Conservation (phyloP, 116 monocot genomes). For the Papilionanthe hybrid region DNA sequence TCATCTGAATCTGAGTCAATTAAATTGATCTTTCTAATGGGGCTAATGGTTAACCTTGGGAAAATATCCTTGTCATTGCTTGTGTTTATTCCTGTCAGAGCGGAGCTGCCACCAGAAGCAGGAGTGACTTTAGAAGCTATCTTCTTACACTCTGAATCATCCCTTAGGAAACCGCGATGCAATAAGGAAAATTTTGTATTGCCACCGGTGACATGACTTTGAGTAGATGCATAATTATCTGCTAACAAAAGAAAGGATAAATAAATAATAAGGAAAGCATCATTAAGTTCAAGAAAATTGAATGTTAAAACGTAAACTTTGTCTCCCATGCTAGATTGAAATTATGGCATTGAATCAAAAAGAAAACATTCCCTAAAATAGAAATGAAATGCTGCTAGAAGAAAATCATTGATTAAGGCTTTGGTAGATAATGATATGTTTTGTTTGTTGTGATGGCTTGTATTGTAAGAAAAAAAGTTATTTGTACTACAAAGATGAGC, state of each 20-base stretch:
- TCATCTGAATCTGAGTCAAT: constrained; percentile 74
- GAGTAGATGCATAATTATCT: constrained; percentile 36
- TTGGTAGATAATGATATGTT: too few species aligned
- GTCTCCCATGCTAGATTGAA: background rate
- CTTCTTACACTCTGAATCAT: constrained; percentile 38
- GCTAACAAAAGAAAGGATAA: constrained; percentile 3
- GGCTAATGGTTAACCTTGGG: constrained; percentile 59
- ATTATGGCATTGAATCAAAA: background rate
- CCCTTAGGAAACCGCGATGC: constrained; percentile 29
- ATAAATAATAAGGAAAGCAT: background rate
- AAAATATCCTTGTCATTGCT: constrained; percentile 45
- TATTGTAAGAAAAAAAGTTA: too few species aligned
- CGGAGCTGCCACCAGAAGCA: constrained; percentile 24
- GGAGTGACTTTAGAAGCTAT: constrained; percentile 21
- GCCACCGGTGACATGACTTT: constrained; percentile 24
- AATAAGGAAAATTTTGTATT: constrained; percentile 52
- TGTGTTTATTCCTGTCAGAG: constrained; percentile 33
- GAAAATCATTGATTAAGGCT: background rate
- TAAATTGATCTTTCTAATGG: constrained; percentile 71
- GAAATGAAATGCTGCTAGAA: background rate
- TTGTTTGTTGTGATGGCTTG: too few species aligned
- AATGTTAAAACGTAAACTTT: background rate
- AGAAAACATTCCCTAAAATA: background rate
- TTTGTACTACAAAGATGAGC: too few species aligned
- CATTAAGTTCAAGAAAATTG: background rate